Evolutionary conservation across 148 eudicot species (phyloP), one percentile per base, ranked within the genome.

Genomic region (Beta vulgaris): DNA sequence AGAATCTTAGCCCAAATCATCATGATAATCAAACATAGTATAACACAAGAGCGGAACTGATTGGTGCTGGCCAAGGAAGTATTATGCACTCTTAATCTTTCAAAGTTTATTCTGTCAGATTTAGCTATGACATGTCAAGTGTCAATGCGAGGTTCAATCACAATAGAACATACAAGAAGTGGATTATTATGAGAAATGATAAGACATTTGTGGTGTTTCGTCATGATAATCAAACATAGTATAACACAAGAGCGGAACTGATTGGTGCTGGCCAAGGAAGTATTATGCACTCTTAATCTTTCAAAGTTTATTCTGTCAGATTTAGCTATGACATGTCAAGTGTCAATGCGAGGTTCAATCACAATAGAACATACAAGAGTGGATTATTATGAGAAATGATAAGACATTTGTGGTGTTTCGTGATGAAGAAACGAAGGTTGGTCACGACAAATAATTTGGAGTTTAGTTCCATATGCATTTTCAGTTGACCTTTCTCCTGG

Each of bases 1-100:
- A 79, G 15, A 69, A 77, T 42, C 63, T 75, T 57, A 58, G 61
- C 26, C 15, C 58, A 40, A 49, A 25, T 67, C 42, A 12, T 51
- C 39, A 40, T 23, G 31, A 35, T 53, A 73, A 60, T 51, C 34
- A 23, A 28, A 54, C 46, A 34, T 18, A 18, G 37, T 29, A 31
- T 36, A 15, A 23, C 57, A 34, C 42, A 8, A 70, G 42, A n/a
- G 31, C 15, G 31, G n/a, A 34, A 9, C 13, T 21, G 39, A 28
- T 25, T 69, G 59, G 73, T 69, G n/a, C 39, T 69, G 18, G 39
- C 37, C 23, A 15, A 31, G 44, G 15, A 55, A 64, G 28, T 35
- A 26, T 46, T 37, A 19, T 28, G 34, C 62, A 58, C 32, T 58
- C n/a, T 58, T 58, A 34, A 58, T 58, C 31, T 57, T 26, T 57